Percentiles rank a stretch among this genome's conserved stretches.
phyloP scores from a whole-genome alignment of 2,329 filamentous ascomycete species.

The Aspergillaceae sp. region DNA sequence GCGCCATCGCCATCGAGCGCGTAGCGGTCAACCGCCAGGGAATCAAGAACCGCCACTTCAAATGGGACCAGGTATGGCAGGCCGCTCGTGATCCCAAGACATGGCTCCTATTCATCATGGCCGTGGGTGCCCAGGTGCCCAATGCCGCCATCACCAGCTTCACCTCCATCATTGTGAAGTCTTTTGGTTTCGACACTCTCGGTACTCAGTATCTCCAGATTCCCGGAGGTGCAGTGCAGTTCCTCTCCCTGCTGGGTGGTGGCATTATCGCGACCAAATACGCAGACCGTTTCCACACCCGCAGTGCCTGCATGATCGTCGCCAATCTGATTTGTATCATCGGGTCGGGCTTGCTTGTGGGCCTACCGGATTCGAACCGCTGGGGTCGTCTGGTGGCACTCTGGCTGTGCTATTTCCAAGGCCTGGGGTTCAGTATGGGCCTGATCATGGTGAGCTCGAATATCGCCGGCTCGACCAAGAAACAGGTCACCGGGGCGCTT shows the following conservation, averaged over 20 bases:
- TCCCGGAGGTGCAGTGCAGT: conserved; percentile 51
- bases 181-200: conserved; percentile 41
- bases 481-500: conserved; percentile 43
- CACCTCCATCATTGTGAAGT: conserved; percentile 41
- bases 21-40: conserved; percentile 46
- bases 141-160: conserved; percentile 50
- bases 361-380: conserved; percentile 43
- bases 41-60: conserved; percentile 46
- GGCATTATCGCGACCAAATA: conserved; percentile 46
- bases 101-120: conserved; percentile 50
- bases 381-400: conserved; percentile 51
- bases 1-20: conserved; percentile 44
- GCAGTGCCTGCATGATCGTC: conserved; percentile 49
- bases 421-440: conserved; percentile 46
- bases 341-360: conserved; percentile 46
- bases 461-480: conserved; percentile 49
- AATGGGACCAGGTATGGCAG: conserved; percentile 40
- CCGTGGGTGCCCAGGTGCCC: conserved; percentile 47
- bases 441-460: conserved; percentile 48
- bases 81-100: conserved; percentile 48
- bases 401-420: conserved; percentile 51
- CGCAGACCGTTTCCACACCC: conserved; percentile 37
- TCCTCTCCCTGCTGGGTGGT: conserved; percentile 44
- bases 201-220: conserved; percentile 53
- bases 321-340: conserved; percentile 50